These are phyloP conservation scores for Rhizophagus clarus DNA, from an alignment of 192 early-diverging fungal species.

Conservation along the genomic window DNA sequence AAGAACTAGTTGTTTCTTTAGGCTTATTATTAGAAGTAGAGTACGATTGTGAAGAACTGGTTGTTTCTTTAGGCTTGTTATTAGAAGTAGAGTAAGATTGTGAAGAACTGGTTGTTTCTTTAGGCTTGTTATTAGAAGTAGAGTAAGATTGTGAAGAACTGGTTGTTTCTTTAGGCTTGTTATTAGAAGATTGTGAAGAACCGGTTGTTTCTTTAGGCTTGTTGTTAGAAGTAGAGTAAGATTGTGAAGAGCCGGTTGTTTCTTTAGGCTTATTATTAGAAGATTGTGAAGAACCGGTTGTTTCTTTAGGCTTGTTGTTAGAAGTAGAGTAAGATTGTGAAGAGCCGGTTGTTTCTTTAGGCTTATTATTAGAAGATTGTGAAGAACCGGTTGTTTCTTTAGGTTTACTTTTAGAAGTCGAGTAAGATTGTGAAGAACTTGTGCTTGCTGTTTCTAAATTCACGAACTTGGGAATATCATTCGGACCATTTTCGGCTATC, in stretches of 20 bases:
- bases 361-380: background rate
- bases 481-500: background rate
- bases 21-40: too few species aligned
- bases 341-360: background rate
- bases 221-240: too few species aligned
- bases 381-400: background rate
- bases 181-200: background rate
- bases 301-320: background rate
- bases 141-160: background rate
- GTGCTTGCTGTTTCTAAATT: background rate
- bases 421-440: background rate
- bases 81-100: background rate
- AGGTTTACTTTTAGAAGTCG: too few species aligned
- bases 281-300: background rate
- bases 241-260: too few species aligned
- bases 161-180: background rate
- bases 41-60: background rate
- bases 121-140: background rate
- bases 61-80: background rate
- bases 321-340: background rate
- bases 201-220: too few species aligned
- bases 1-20: too few species aligned
- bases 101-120: background rate
- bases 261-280: background rate
- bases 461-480: too few species aligned